Percentiles rank a stretch among this genome's conserved stretches.
Conservation (phyloP, 208 protist species). For the Leishmania guyanensis region DNA sequence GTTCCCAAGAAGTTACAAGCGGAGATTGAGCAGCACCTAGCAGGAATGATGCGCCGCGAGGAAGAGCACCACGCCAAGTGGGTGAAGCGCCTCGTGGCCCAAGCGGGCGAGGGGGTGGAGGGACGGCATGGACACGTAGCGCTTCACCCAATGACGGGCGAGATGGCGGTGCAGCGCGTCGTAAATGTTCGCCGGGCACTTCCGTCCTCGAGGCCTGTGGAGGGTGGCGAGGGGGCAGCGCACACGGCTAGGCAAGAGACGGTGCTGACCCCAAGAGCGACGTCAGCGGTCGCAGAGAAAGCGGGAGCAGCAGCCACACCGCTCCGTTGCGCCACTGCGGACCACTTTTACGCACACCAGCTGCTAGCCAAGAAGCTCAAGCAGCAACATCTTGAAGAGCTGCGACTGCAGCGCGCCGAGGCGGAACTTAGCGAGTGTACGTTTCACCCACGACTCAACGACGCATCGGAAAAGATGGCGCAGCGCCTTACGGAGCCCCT, state of each 20-base stretch:
- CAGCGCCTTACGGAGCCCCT: conserved; percentile 22
- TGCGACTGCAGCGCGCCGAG: conserved; percentile 30
- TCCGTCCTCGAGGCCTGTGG: neutral
- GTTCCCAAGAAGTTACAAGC: conserved; percentile 8
- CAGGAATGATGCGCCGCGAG: conserved; percentile 26
- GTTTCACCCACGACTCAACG: conserved; percentile 42
- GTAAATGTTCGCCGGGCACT: neutral
- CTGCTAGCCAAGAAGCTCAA: conserved; percentile 26
- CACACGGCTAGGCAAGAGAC: neutral
- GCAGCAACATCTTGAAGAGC: conserved; percentile 23
- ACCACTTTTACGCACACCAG: conserved; percentile 41
- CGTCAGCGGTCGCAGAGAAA: no score
- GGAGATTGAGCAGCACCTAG: conserved; percentile 29
- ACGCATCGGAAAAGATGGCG: conserved; percentile 21
- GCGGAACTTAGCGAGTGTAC: conserved; percentile 44
- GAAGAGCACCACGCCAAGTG: conserved; percentile 28
- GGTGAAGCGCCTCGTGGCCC: conserved; percentile 18
- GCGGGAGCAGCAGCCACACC: neutral
- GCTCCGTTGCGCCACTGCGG: neutral
- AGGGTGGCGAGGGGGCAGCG: neutral
- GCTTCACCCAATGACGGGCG: conserved; percentile 27
- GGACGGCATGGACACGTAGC: conserved; percentile 7
- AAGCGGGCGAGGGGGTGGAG: conserved; percentile 17
- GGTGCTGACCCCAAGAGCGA: neutral
- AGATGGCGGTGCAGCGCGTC: conserved; percentile 18